Conservation (phyloP, 345 rosid genomes). For the Pistacia integerrima region DNA sequence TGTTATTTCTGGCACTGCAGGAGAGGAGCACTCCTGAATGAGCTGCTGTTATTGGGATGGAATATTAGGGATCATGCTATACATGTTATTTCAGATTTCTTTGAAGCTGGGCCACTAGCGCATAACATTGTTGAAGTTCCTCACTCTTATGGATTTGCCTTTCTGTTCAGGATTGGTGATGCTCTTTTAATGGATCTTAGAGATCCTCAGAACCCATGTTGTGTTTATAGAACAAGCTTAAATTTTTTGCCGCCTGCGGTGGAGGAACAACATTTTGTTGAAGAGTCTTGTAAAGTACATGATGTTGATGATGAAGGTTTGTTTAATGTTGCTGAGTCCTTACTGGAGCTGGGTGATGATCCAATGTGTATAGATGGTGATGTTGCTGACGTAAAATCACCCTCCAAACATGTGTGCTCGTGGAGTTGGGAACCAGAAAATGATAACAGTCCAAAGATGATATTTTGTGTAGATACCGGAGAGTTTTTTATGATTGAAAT, state of each 20-base stretch:
- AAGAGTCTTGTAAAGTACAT: constrained; percentile 71
- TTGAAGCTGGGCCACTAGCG: constrained; percentile 83
- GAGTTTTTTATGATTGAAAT: constrained; percentile 82
- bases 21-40: constrained; percentile 67
- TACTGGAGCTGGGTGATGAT: constrained; percentile 90
- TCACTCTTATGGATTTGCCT: constrained; percentile 77
- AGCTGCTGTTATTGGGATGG: constrained; percentile 74
- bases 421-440: constrained; percentile 95
- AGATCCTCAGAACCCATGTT: constrained; percentile 71
- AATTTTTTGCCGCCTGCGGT: constrained; percentile 58
- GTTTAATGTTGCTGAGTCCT: constrained; percentile 92
- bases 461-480: constrained; percentile 84
- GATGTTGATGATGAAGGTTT: constrained; percentile 96
- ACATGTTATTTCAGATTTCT: constrained; percentile 50
- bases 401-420: constrained; percentile 67
- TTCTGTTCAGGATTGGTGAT: constrained; percentile 92
- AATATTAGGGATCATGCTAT: constrained; percentile 55
- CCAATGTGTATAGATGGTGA: constrained; percentile 96
- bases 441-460: constrained; percentile 64
- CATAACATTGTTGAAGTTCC: constrained; percentile 87
- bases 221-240: constrained; percentile 71
- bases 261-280: constrained; percentile 73
- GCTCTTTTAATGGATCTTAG: constrained; percentile 94
- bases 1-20: constrained; percentile 49
- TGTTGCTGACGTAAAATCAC: constrained; percentile 45